Evolutionary conservation across 1,284 basidiomycete genomes (phyloP), one percentile per base, ranked within the genome.

Genomic region (Porodaedalea pini): DNA sequence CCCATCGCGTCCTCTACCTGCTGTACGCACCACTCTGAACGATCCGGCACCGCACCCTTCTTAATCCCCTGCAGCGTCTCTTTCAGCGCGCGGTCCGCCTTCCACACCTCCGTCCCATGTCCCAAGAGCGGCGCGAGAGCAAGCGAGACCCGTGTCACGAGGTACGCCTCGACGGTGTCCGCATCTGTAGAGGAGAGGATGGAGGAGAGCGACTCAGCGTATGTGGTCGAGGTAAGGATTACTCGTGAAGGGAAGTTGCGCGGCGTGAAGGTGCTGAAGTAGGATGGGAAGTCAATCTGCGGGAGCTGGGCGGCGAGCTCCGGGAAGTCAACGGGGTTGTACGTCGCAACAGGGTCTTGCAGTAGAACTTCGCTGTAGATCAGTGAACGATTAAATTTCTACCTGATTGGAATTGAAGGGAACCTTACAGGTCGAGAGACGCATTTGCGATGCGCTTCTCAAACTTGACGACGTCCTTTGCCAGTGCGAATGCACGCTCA

Each of bases 151-250:
- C 88, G 83, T 45, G 81, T 76, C 32, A 92, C 78, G 51, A 99
- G 84, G 73, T 99, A 98, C 0, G 87, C 92, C 67, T 93, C 91
- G 17, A 98, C 72, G 4, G 91, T 85, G 44, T 90, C 82, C 25
- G 85, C 75, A 3, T 80, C 72, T 0, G 91, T 92, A 13, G 80
- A 73, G 31, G 83, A 76, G 21, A 99, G 74, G 60, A 98, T 85
- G 49, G 77, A 68, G 13, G 85, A 81, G 5, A 98, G 78, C 6
- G 83, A 79, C 21, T 74, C 71, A 10, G 90, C 77, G 72, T 92
- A 98, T 0, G 83, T 78, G n/a, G 92, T 92, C 66, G 91, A 86
- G 1, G 90, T 90, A 62, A 97, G 77, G 62, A 98, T 88, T 61
- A 97, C 83, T 36, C 76, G 75, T 19, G 79, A 75, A 0, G 95